Conservation (phyloP, 495 filamentous ascomycete species). For the Diplogelasinospora grovesii region DNA sequence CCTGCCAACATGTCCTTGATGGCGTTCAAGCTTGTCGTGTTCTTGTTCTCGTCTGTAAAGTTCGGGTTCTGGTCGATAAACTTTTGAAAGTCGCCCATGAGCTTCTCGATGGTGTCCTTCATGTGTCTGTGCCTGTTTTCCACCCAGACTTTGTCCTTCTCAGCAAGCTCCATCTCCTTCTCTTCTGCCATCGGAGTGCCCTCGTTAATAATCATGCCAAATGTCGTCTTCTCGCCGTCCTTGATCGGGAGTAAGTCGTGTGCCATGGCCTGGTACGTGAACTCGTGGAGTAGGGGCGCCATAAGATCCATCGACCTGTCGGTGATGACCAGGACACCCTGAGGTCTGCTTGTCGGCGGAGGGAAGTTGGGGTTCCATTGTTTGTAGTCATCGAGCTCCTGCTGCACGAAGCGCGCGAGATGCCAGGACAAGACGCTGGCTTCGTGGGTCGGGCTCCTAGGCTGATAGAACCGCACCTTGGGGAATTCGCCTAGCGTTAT, state of each 20-base stretch:
- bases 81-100: conserved; percentile 85
- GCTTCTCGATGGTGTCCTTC: conserved; percentile 92
- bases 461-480: conserved; percentile 81
- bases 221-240: conserved; percentile 81
- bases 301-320: conserved; percentile 89
- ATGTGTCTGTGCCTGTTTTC: conserved; percentile 91
- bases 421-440: conserved; percentile 79
- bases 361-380: conserved; percentile 79
- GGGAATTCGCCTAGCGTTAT: conserved; percentile 82
- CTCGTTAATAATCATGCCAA: conserved; percentile 70
- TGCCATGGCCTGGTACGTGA: conserved; percentile 97
- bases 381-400: conserved; percentile 79
- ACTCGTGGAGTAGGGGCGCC: conserved; percentile 85
- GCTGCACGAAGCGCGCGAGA: conserved; percentile 86
- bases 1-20: conserved; percentile 97
- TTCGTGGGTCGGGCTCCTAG: conserved; percentile 69
- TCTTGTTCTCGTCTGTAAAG: conserved; percentile 65
- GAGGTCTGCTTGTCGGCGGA: conserved; percentile 69
- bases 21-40: conserved; percentile 72
- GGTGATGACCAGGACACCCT: conserved; percentile 76
- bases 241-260: conserved; percentile 84
- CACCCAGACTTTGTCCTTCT: conserved; percentile 89
- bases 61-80: conserved; percentile 93
- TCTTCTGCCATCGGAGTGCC: conserved; percentile 57
- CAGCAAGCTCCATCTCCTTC: conserved; percentile 84